phyloP scores from a whole-genome alignment of 148 eudicot species.

The Nepenthes gracilis region DNA sequence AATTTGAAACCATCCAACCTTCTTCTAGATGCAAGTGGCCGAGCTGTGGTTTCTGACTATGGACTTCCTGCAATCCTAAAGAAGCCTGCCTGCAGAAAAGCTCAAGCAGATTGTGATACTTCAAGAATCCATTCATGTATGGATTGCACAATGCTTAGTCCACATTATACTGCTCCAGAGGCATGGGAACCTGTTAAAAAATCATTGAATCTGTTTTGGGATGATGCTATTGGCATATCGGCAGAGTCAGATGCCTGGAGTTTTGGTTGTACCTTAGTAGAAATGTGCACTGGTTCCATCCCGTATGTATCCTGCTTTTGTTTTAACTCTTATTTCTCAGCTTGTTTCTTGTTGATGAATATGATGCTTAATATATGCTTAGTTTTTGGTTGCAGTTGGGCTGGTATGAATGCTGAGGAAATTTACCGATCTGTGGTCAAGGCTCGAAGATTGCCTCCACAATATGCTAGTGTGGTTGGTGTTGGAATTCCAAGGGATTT shows the following conservation, averaged over 20 bases:
- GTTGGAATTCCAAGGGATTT: conserved; percentile 93
- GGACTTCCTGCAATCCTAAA: conserved; percentile 92
- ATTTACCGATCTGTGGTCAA: conserved; percentile 82
- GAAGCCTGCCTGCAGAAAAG: conserved; percentile 78
- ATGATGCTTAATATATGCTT: conserved; percentile 4
- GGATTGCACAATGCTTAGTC: conserved; percentile 97
- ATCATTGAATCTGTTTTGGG: conserved; percentile 85
- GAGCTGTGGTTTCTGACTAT: conserved; percentile 88
- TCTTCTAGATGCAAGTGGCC: conserved; percentile 78
- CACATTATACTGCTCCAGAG: conserved; percentile 95
- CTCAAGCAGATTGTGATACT: conserved; percentile 65
- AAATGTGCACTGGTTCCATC: conserved; percentile 94
- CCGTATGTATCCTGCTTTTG: conserved; percentile 51
- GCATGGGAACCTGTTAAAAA: conserved; percentile 98
- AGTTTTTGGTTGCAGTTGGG: conserved; percentile 58
- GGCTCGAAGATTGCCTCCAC: conserved; percentile 85
- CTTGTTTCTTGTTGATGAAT: conserved; percentile 6
- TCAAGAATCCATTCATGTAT: conserved; percentile 85
- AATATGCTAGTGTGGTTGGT: conserved; percentile 95
- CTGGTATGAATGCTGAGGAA: conserved; percentile 87
- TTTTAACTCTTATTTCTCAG: conserved; percentile 4
- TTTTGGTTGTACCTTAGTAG: conserved; percentile 97
- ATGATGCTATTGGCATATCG: conserved; percentile 87
- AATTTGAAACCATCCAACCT: conserved; percentile 91
- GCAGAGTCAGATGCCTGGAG: conserved; percentile 99